phyloP scores from a whole-genome alignment of 257 asterid species.

The Solanum appendiculatum region DNA sequence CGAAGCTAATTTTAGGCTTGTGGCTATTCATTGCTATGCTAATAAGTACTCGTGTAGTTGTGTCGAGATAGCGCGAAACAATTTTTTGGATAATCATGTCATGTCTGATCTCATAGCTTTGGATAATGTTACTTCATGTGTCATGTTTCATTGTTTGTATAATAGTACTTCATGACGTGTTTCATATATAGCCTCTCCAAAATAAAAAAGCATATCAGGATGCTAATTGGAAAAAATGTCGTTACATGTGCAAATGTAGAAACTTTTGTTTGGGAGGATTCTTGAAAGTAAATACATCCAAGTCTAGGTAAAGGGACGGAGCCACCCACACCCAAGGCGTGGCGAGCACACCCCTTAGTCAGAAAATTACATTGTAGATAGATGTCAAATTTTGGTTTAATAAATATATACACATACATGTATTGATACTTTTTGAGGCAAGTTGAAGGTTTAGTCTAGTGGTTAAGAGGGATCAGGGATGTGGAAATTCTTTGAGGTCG shows the following conservation, averaged over 20 bases:
- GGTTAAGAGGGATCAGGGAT: no score
- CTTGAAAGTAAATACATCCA: background rate
- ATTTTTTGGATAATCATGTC: background rate
- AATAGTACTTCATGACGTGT: background rate
- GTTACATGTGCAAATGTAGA: background rate
- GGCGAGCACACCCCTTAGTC: no score
- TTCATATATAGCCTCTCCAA: background rate
- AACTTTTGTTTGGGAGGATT: background rate
- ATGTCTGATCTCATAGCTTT: background rate
- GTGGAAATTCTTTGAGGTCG: no score
- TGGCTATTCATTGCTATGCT: background rate
- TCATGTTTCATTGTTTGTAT: background rate
- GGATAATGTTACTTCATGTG: background rate
- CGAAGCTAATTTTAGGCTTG: background rate
- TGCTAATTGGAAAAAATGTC: background rate
- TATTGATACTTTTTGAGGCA: no score
- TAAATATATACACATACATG: no score
- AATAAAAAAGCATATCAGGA: background rate
- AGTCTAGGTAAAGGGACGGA: no score
- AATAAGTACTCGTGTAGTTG: background rate
- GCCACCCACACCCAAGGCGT: no score
- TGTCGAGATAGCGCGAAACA: background rate
- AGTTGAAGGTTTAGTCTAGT: no score
- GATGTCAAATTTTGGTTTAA: no score
- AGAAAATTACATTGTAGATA: no score